phyloP scores from a whole-genome alignment of 2,329 filamentous ascomycete species.

The Colletotrichum musicola region DNA sequence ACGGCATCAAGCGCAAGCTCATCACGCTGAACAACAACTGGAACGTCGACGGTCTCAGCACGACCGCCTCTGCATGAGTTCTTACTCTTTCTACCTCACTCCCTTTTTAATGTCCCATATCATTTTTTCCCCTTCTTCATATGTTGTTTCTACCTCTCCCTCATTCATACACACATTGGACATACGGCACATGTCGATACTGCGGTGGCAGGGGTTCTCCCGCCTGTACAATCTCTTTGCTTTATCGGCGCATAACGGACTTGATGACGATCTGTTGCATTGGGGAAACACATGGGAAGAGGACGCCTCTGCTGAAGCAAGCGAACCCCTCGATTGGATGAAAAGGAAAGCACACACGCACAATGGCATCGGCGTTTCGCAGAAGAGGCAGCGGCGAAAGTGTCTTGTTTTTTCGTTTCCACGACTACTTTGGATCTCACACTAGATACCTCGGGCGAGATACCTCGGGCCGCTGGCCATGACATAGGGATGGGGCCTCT shows the following conservation, averaged over 20 bases:
- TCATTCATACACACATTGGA: conserved; percentile 4
- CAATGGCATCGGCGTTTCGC: conserved; percentile 10
- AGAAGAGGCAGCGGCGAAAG: conserved; percentile 14
- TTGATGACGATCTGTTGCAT: conserved; percentile 10
- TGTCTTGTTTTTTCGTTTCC: not conserved
- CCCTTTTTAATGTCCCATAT: conserved; percentile 11
- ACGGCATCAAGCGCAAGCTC: conserved; percentile 60
- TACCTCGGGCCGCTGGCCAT: conserved; percentile 28
- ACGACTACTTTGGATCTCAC: conserved; percentile 3
- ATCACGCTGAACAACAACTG: conserved; percentile 53
- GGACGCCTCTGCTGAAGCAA: conserved; percentile 22
- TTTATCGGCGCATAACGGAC: conserved; percentile 23
- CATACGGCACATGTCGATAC: conserved; percentile 20
- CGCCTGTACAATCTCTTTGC: conserved; percentile 21
- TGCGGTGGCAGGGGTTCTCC: not conserved
- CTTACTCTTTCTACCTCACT: conserved; percentile 8
- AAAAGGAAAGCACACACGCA: conserved; percentile 2
- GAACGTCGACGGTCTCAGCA: conserved; percentile 47
- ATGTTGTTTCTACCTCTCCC: conserved; percentile 21
- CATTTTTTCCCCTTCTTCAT: conserved; percentile 29
- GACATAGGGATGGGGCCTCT: conserved; percentile 18
- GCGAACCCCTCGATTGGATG: conserved; percentile 2
- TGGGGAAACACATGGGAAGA: not conserved
- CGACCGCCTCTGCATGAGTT: conserved; percentile 17
- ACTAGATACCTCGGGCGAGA: conserved; percentile 36